phyloP scores from a whole-genome alignment of 2,329 filamentous ascomycete genomes.

The Colletotrichum endophyticum region DNA sequence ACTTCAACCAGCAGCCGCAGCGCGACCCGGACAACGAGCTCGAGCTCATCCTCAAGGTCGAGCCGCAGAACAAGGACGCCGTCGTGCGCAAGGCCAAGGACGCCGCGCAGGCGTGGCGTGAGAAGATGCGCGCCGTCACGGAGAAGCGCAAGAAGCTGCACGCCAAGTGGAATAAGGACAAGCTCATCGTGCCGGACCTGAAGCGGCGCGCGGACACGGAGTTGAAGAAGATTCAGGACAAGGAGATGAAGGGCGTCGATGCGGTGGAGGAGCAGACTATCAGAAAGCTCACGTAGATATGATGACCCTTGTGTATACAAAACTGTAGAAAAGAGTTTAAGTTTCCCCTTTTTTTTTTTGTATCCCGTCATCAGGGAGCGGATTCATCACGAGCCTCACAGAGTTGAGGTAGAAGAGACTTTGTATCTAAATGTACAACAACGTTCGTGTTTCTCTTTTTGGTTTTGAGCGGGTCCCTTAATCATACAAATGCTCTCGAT shows the following conservation, averaged over 20 bases:
- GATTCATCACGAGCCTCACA: neutral
- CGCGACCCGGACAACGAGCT: conserved; percentile 62
- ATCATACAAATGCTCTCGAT: neutral
- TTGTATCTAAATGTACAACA: conserved; percentile 15
- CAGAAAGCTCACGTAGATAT: conserved; percentile 39
- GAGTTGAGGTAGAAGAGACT: conserved; percentile 11
- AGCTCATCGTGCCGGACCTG: conserved; percentile 49
- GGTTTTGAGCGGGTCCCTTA: neutral
- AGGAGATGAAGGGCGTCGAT: conserved; percentile 57
- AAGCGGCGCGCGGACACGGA: conserved; percentile 52
- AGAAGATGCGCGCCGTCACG: conserved; percentile 51
- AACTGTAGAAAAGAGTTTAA: neutral
- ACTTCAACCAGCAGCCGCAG: conserved; percentile 68
- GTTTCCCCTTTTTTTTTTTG: neutral
- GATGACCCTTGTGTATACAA: neutral
- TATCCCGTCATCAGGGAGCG: neutral
- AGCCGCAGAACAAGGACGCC: conserved; percentile 56
- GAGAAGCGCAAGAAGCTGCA: conserved; percentile 54
- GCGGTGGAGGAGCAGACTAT: conserved; percentile 53
- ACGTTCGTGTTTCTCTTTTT: neutral
- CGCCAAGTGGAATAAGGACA: conserved; percentile 53
- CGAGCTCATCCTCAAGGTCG: conserved; percentile 59
- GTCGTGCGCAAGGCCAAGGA: conserved; percentile 48
- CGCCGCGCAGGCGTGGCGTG: conserved; percentile 54
- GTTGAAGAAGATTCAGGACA: conserved; percentile 56